These are phyloP conservation scores for Glycine latifolia DNA, from an alignment of 306 rosid species.

Conservation along the genomic window DNA sequence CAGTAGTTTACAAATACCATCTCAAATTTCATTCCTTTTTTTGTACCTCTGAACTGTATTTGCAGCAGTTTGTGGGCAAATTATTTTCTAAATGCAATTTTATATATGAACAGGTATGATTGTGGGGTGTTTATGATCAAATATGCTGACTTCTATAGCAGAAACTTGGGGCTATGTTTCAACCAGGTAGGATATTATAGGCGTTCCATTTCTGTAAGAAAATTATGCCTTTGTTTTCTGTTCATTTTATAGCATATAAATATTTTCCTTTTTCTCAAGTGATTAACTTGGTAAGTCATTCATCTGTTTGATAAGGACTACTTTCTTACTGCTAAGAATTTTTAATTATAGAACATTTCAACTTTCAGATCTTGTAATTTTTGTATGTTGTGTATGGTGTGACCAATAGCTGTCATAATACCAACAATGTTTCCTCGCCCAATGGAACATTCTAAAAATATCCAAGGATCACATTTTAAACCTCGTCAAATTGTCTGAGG, in stretches of 20 bases:
- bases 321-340: slow-evolving; percentile 5
- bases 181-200: slow-evolving; percentile 67
- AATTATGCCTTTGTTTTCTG: slow-evolving; percentile 5
- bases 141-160: slow-evolving; percentile 89
- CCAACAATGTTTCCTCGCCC: neutral
- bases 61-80: slow-evolving; percentile 22
- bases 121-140: slow-evolving; percentile 95
- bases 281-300: slow-evolving; percentile 10
- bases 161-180: slow-evolving; percentile 84
- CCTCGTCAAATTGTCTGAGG: slow-evolving; percentile 11
- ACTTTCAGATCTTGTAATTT: neutral
- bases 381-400: neutral
- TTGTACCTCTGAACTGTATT: slow-evolving; percentile 36
- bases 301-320: neutral
- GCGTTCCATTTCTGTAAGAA: slow-evolving; percentile 27
- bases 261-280: neutral
- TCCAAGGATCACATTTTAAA: neutral
- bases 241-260: slow-evolving; percentile 26
- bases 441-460: slow-evolving; percentile 12
- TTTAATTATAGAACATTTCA: neutral
- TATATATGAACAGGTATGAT: slow-evolving; percentile 67
- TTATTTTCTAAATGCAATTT: slow-evolving; percentile 37
- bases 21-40: slow-evolving; percentile 2
- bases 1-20: slow-evolving; percentile 3
- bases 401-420: neutral